Conservation (phyloP, 441 rosid genomes). For the Syzygium syzygioides region DNA sequence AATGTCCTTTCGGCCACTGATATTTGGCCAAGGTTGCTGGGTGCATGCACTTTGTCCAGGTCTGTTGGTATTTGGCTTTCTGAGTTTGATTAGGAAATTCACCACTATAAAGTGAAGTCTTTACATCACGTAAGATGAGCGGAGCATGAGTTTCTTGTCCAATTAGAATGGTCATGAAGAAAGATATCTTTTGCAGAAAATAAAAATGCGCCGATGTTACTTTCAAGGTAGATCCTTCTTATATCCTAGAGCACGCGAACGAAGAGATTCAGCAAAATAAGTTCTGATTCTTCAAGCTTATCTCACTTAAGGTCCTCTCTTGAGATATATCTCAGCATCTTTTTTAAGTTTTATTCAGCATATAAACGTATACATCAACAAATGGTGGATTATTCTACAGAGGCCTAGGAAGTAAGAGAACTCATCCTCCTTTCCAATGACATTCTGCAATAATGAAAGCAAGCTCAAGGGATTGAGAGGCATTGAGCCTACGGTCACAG, state of each 20-base stretch:
- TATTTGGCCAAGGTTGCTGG: neutral
- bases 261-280: neutral
- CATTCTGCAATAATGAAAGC: neutral
- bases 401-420: neutral
- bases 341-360: no score
- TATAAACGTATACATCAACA: no score
- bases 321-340: no score
- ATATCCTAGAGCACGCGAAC: neutral
- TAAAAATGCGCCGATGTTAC: neutral
- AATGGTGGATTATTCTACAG: neutral
- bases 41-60: neutral
- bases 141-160: neutral
- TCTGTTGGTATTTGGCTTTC: neutral
- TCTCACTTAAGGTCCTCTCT: neutral
- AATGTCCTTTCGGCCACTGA: neutral
- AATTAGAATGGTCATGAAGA: neutral
- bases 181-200: neutral
- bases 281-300: neutral
- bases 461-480: neutral
- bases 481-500: neutral
- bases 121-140: neutral
- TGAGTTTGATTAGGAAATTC: neutral
- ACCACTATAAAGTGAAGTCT: neutral
- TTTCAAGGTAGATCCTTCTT: neutral
- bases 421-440: neutral